Base-by-base conservation (phyloP, 495 filamentous ascomycete species). In the Podospora pseudoanserina region DNA sequence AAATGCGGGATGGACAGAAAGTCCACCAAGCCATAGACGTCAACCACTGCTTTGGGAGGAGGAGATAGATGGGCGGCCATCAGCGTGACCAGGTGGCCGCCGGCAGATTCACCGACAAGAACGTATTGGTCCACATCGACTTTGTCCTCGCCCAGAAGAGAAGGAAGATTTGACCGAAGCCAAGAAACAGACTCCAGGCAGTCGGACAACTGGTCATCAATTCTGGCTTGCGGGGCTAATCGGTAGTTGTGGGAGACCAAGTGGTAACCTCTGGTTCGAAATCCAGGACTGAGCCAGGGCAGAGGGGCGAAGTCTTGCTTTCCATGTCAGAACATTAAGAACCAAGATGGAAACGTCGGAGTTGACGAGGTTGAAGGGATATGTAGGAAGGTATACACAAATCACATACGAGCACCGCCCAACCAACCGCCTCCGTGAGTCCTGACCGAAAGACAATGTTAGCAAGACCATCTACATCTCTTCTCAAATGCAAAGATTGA, bases 161-260 rank as follows among this genome's bases (percentile, higher is more conserved):
- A 34, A 3, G 66, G 68, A 0, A 77, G 61, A 53, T 71, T 72
- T 1, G 30, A 56, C 1, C 74, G 75, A 27, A 67, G 69, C 72
- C 75, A 76, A 2, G 63, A 62, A 5, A 77, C 65, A 0, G 68
- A 58, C 28, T 67, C 64, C n/a, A 77, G 60, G 3, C 67, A 73
- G 69, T 77, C 74, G 55, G 66, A 65, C 1, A 77, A 65, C 59
- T 76, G 74, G 7, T 74, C 69, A 26, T 73, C 72, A 1, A 72
- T 16, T 0, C 69, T 59, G 1, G 67, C 74, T 57, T 77, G 75
- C 19, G 75, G 75, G 1, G 67, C 72, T 4, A 77, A 71, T 2
- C 75, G 72, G 68, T 77, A 77, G 67, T 71, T 77, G 74, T 73
- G 74, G 5, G 74, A 73, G 39, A 76, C 65, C 7, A 77, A 58